phyloP scores from a whole-genome alignment of 23 red algal species.

The Gracilariopsis chorda region DNA sequence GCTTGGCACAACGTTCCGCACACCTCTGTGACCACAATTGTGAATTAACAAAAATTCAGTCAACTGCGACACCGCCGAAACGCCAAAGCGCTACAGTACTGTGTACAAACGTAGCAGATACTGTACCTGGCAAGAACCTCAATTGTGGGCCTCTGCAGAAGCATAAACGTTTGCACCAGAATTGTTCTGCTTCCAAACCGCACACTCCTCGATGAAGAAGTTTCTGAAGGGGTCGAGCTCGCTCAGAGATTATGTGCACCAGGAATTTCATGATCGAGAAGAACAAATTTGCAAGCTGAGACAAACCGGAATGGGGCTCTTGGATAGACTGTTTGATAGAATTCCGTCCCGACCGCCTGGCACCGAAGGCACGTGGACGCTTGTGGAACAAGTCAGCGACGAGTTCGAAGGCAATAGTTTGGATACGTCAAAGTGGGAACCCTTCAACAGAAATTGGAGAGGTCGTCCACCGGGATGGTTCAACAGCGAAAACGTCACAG shows the following conservation, averaged over 20 bases:
- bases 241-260: background rate
- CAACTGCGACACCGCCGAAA: too few relatives aligned
- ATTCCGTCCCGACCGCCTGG: background rate
- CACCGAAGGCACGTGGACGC: background rate
- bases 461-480: constrained; percentile 51
- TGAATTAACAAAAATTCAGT: too few relatives aligned
- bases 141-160: too few relatives aligned
- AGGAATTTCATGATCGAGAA: background rate
- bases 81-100: too few relatives aligned
- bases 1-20: too few relatives aligned
- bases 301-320: background rate
- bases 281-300: background rate
- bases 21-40: too few relatives aligned
- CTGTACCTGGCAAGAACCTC: too few relatives aligned
- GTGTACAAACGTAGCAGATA: too few relatives aligned
- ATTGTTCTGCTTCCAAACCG: too few relatives aligned
- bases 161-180: too few relatives aligned
- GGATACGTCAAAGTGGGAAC: constrained; percentile 34
- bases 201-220: constrained; percentile 6
- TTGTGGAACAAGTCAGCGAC: constrained; percentile 17
- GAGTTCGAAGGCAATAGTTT: constrained; percentile 8
- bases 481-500: constrained; percentile 27
- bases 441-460: constrained; percentile 46
- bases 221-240: background rate
- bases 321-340: background rate